Percentiles rank a stretch among this genome's conserved stretches.
These are phyloP conservation scores for Neurospora sp. DNA, from an alignment of 495 filamentous ascomycete species.

Conservation along the genomic window DNA sequence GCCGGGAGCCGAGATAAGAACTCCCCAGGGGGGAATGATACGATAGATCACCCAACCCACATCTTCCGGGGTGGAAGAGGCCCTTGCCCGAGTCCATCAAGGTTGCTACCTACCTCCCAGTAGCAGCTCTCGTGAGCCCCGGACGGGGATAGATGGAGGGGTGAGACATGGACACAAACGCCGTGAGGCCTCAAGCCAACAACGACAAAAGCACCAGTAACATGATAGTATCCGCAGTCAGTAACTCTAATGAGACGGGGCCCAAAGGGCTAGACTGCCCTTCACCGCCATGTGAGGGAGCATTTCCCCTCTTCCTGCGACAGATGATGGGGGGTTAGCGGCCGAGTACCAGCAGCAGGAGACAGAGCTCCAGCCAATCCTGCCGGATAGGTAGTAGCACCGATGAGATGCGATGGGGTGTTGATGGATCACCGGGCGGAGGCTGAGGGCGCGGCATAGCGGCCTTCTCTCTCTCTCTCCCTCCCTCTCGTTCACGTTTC, in stretches of 20 bases:
- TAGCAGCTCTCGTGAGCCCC: background rate
- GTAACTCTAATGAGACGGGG: background rate
- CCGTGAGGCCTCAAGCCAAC: background rate
- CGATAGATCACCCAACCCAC: background rate
- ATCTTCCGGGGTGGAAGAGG: background rate
- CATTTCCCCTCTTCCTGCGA: background rate
- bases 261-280: background rate
- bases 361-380: background rate
- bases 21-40: background rate
- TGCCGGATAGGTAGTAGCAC: background rate
- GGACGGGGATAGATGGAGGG: background rate
- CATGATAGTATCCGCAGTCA: background rate
- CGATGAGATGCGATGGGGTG: background rate
- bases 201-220: background rate
- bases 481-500: background rate
- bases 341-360: background rate
- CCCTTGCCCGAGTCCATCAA: background rate
- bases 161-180: background rate
- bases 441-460: background rate
- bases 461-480: background rate
- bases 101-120: background rate
- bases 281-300: conserved; percentile 15
- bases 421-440: background rate
- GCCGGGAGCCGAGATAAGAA: background rate
- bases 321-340: background rate